Percentiles rank a stretch among this genome's conserved stretches.
phyloP scores from a whole-genome alignment of 2,329 filamentous ascomycete species.

The Pseudogymnoascus sp. region DNA sequence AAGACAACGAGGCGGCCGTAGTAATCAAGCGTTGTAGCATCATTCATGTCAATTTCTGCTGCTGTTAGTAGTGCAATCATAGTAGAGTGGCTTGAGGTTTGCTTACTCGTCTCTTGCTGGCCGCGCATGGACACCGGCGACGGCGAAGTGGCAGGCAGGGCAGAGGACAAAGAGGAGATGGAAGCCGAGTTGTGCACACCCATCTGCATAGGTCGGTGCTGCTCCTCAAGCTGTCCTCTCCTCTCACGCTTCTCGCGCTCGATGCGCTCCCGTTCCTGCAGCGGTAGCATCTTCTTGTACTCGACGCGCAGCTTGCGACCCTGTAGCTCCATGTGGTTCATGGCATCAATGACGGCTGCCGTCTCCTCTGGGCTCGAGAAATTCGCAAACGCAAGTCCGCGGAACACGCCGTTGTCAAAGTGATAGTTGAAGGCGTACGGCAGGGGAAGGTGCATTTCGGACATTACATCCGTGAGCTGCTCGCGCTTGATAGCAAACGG shows the following conservation, averaged over 20 bases:
- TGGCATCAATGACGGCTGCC: slow-evolving; percentile 79
- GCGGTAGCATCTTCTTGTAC: slow-evolving; percentile 98
- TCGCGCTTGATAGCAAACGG: slow-evolving; percentile 98
- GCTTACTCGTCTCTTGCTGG: slow-evolving; percentile 18
- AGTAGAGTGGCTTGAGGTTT: slow-evolving; percentile 16
- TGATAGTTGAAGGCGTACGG: slow-evolving; percentile 99
- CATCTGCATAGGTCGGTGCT: slow-evolving; percentile 67
- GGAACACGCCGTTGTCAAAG: slow-evolving; percentile 96
- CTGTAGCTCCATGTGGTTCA: slow-evolving; percentile 95
- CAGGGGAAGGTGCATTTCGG: slow-evolving; percentile 83
- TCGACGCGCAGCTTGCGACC: slow-evolving; percentile 92
- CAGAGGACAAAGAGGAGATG: slow-evolving; percentile 64
- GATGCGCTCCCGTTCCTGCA: slow-evolving; percentile 89
- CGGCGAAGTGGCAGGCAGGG: slow-evolving; percentile 41
- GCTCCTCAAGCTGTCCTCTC: slow-evolving; percentile 91
- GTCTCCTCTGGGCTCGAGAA: slow-evolving; percentile 96
- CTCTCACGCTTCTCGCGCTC: slow-evolving; percentile 96
- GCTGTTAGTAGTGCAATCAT: slow-evolving; percentile 40
- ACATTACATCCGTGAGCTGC: slow-evolving; percentile 87
- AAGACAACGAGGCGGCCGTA: slow-evolving; percentile 89
- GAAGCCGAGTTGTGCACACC: slow-evolving; percentile 77
- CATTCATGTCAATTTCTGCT: slow-evolving; percentile 81
- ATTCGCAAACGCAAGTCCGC: slow-evolving; percentile 94
- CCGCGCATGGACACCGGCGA: slow-evolving; percentile 30
- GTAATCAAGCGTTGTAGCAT: slow-evolving; percentile 77